Percentiles rank a stretch among this genome's conserved stretches.
Evolutionary conservation across 257 asterid genomes (phyloP).

Genomic region (Ocimum tenuiflorum): DNA sequence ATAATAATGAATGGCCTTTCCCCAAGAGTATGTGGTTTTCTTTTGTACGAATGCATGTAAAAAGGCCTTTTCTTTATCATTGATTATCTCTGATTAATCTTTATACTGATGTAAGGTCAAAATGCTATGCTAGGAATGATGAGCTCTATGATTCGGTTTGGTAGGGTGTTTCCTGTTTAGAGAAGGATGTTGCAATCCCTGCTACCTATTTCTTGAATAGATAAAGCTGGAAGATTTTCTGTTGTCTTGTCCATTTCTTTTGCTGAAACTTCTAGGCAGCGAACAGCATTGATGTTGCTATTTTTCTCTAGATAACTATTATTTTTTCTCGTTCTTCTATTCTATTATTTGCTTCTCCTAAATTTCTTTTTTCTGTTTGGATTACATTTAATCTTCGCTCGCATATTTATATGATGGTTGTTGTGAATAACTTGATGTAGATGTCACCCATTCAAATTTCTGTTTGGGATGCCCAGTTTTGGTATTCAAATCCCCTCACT

Average conservation of each 20-base stretch:
- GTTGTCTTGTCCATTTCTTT: conserved; percentile 1
- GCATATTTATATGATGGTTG: neutral
- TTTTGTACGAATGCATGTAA: conserved; percentile 1
- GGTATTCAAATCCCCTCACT: neutral
- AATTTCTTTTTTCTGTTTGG: neutral
- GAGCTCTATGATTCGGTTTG: neutral
- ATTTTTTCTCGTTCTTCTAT: conserved; percentile 1
- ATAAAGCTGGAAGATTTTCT: neutral
- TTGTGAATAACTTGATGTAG: neutral
- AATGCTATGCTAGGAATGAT: neutral
- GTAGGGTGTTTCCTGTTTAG: neutral
- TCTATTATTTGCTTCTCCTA: neutral
- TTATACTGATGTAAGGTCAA: neutral
- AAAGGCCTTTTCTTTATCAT: neutral
- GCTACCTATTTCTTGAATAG: neutral
- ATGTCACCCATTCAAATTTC: neutral
- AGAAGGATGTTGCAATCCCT: neutral
- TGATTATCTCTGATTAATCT: neutral
- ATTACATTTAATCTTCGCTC: neutral
- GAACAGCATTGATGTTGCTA: neutral
- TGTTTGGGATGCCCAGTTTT: conserved; percentile 1
- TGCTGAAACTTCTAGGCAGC: neutral
- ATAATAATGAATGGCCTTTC: neutral
- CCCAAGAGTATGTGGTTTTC: neutral
- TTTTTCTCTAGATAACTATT: neutral